These are phyloP conservation scores for Aspergillus ochraceus DNA, from an alignment of 2,329 filamentous ascomycete genomes.

Conservation along the genomic window DNA sequence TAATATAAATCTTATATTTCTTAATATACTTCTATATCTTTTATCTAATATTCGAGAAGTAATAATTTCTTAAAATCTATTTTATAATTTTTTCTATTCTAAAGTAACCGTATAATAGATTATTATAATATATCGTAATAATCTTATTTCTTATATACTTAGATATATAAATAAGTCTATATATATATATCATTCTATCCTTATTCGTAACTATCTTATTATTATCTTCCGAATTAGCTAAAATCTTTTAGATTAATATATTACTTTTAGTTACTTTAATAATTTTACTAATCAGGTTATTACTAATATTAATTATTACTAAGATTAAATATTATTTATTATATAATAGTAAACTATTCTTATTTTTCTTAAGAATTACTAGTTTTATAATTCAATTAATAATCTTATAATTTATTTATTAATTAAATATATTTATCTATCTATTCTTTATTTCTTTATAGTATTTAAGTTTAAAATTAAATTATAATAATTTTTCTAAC, in stretches of 20 bases:
- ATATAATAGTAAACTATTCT: too few species aligned
- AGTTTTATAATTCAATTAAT: background rate
- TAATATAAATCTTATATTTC: background rate
- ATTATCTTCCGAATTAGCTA: background rate
- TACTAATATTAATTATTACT: too few species aligned
- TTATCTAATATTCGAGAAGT: background rate
- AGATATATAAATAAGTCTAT: background rate
- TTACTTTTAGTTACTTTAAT: too few species aligned
- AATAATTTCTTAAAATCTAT: background rate
- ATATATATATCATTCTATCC: background rate
- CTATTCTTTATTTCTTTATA: too few species aligned
- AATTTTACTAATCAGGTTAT: too few species aligned
- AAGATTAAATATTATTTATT: too few species aligned
- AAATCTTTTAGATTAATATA: background rate
- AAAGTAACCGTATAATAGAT: background rate
- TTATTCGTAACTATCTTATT: background rate
- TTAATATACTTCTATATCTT: background rate
- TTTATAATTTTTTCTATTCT: background rate
- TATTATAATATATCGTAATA: background rate
- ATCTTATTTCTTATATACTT: background rate
- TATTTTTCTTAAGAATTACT: too few species aligned
- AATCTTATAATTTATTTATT: background rate
- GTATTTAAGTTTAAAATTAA: too few species aligned
- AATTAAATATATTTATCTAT: too few species aligned
- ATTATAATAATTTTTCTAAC: background rate